Conservation (phyloP, 495 filamentous ascomycete species). For the Lasiosphaeris hirsuta region DNA sequence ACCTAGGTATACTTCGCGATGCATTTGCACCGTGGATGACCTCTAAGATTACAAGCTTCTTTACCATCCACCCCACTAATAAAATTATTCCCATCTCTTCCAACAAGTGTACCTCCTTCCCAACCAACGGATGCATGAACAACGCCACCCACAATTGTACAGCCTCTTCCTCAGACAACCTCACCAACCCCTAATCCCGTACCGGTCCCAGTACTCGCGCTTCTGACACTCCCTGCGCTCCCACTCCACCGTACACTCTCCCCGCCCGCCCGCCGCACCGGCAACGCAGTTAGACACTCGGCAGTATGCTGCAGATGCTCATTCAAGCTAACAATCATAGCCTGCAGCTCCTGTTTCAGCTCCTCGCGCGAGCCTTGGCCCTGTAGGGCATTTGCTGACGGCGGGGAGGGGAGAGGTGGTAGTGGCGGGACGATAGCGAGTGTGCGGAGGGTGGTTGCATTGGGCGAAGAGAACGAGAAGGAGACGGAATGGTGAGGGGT, state of each 20-base stretch:
- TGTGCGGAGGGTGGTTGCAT: background rate
- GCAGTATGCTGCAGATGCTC: constrained; percentile 11
- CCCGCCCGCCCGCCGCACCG: background rate
- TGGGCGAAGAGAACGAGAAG: background rate
- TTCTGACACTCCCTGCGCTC: background rate
- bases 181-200: too few species aligned
- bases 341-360: constrained; percentile 10
- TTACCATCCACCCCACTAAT: too few species aligned
- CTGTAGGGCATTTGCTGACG: constrained; percentile 7
- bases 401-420: constrained; percentile 7
- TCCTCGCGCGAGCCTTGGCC: constrained; percentile 7
- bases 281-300: constrained; percentile 5
- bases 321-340: constrained; percentile 10
- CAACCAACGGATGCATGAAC: too few species aligned
- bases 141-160: too few species aligned
- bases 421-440: constrained; percentile 9
- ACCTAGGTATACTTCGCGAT: too few species aligned
- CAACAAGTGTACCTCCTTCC: too few species aligned
- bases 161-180: too few species aligned
- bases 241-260: background rate
- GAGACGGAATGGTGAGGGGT: constrained; percentile 2
- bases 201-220: background rate
- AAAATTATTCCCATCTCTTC: too few species aligned
- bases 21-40: too few species aligned
- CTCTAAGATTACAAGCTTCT: too few species aligned